Conservation (phyloP, 148 eudicot genomes). For the Euryodendron excelsum region DNA sequence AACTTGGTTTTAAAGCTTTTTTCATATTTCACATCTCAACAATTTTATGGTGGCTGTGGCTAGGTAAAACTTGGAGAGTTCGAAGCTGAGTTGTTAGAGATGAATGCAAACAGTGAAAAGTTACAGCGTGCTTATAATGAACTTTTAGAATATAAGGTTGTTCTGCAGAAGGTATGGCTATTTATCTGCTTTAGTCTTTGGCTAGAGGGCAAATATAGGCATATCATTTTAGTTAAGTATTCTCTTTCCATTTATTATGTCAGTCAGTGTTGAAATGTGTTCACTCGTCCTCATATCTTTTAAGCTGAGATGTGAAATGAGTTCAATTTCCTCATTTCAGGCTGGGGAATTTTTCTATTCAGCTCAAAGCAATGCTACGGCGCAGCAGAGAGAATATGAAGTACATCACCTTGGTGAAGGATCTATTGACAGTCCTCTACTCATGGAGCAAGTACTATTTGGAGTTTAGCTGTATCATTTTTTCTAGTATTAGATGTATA, state of each 20-base stretch:
- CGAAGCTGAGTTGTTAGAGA: constrained; percentile 69
- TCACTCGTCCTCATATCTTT: not conserved
- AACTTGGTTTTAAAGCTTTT: not conserved
- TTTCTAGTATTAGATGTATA: not conserved
- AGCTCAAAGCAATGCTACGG: constrained; percentile 58
- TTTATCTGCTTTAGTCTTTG: not conserved
- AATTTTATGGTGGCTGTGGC: constrained; percentile 1
- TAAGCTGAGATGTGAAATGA: not conserved
- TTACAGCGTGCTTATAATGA: constrained; percentile 66
- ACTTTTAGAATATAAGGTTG: constrained; percentile 76
- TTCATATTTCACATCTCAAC: constrained; percentile 3
- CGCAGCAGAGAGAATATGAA: constrained; percentile 51
- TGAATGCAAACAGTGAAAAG: constrained; percentile 69
- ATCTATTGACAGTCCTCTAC: constrained; percentile 75
- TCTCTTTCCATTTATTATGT: too few relatives aligned
- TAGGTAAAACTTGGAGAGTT: constrained; percentile 69
- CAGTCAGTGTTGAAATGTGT: not conserved
- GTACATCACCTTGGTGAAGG: constrained; percentile 47
- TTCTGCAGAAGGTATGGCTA: constrained; percentile 57
- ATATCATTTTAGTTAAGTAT: not conserved
- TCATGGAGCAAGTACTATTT: constrained; percentile 61
- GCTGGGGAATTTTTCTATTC: constrained; percentile 66
- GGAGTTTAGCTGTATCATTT: not conserved
- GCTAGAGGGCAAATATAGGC: not conserved
- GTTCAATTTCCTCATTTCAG: constrained; percentile 31